Conservation (phyloP, 805 yeast species). For the Kuraishia molischiana region DNA sequence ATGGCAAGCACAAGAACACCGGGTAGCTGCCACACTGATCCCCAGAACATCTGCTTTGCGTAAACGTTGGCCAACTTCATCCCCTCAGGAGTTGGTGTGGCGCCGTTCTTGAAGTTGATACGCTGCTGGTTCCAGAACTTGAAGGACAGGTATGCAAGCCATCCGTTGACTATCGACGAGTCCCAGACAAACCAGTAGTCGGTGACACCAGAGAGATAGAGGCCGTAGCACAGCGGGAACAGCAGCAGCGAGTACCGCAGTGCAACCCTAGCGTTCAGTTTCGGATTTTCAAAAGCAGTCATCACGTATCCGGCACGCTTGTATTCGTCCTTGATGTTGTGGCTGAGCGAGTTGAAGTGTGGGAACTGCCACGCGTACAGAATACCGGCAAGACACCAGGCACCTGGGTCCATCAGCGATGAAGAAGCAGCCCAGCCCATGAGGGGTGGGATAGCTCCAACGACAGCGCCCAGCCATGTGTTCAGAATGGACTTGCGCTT, state of each 20-base stretch:
- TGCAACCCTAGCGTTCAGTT: constrained; percentile 87
- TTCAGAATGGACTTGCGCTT: constrained; percentile 78
- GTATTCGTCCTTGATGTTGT: constrained; percentile 80
- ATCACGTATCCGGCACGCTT: constrained; percentile 93
- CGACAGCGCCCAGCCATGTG: constrained; percentile 99
- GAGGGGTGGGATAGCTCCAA: constrained; percentile 95
- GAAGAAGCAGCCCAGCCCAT: constrained; percentile 99
- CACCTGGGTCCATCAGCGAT: constrained; percentile 75
- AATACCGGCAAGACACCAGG: constrained; percentile 87
- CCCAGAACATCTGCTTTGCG: constrained; percentile 88
- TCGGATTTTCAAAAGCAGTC: constrained; percentile 92
- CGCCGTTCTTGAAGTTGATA: constrained; percentile 34
- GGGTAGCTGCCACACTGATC: constrained; percentile 90
- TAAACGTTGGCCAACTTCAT: constrained; percentile 48
- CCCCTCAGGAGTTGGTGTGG: constrained; percentile 41
- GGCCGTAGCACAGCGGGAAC: constrained; percentile 88
- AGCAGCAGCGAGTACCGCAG: constrained; percentile 81
- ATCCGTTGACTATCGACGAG: constrained; percentile 71
- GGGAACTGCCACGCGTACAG: constrained; percentile 98
- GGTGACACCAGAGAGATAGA: constrained; percentile 70
- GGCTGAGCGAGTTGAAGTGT: constrained; percentile 88
- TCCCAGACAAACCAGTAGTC: constrained; percentile 78
- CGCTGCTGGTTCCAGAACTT: constrained; percentile 83
- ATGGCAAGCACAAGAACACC: constrained; percentile 83
- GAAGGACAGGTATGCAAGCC: constrained; percentile 75